Evolutionary conservation across 208 protist species (phyloP), one percentile per base, ranked within the genome.

Genomic region (Blastocrithidia nonstop): DNA sequence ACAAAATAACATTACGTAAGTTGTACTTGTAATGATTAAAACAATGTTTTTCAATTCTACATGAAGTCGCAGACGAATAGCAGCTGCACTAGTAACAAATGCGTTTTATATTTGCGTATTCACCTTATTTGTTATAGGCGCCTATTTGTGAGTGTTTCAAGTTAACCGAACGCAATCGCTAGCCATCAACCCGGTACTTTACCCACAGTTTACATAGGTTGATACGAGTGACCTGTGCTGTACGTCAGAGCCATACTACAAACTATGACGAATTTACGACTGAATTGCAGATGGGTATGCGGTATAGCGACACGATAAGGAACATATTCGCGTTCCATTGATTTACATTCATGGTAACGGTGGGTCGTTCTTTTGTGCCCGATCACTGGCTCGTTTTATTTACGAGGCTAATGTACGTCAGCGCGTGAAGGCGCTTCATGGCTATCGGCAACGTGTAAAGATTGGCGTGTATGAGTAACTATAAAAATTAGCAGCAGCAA

Each of bases 261-360:
- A 48, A 1, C 36, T 84, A 0, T 82, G 62, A 59, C 54, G 79
- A 33, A 71, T 67, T 31, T 66, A 74, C 47, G 79, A 88, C 57
- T 74, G 67, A 50, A 25, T 59, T 25, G 66, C 70, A 4, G 73
- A 84, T 54, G 43, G 47, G 4, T 75, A 75, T 50, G 43, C 66
- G 13, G 15, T 46, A 2, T 60, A 61, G 32, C 54, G 54, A 22
- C 24, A 45, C 11, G 21, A 35, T 7, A 59, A 47, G 8, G 56
- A 68, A 20, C 56, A 66, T 27, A 40, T 45, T 15, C 61, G 64
- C 15, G 64, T 88, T 9, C 79, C 79, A 2, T 48, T 74, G 25
- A 1, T 88, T 6, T 88, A 88, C 50, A 62, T 88, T 26, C 79
- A 84, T 43, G 79, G 79, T 23, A 88, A 88, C 60, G 79, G 55